Evolutionary conservation across 306 rosid species (phyloP).

Genomic region (Begonia peltatifolia): DNA sequence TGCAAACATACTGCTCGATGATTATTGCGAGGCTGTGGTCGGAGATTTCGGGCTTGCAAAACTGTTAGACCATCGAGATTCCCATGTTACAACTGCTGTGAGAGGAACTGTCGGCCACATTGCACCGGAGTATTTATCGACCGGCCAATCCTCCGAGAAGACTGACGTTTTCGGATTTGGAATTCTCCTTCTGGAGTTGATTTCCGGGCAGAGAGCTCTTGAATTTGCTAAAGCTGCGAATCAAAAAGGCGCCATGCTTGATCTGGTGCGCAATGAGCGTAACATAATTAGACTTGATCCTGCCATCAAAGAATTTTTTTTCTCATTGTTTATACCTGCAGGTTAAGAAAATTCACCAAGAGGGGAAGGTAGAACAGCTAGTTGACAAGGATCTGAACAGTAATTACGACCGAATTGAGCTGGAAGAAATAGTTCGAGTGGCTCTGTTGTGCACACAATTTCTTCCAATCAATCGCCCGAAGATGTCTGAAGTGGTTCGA

Average conservation of each 20-base stretch:
- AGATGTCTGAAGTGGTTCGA: constrained; percentile 91
- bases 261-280: constrained; percentile 45
- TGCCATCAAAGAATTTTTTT: background rate
- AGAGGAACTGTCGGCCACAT: constrained; percentile 98
- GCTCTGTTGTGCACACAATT: constrained; percentile 82
- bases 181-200: constrained; percentile 77
- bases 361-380: constrained; percentile 65
- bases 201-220: constrained; percentile 82
- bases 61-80: constrained; percentile 75
- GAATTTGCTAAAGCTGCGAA: constrained; percentile 83
- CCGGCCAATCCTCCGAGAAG: constrained; percentile 97
- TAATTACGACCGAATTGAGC: constrained; percentile 62
- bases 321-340: constrained; percentile 12
- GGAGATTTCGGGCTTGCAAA: constrained; percentile 98
- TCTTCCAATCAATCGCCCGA: constrained; percentile 72
- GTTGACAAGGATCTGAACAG: constrained; percentile 67
- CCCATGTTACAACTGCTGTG: constrained; percentile 93
- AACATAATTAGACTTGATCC: background rate
- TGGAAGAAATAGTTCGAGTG: constrained; percentile 81
- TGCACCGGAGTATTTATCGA: constrained; percentile 95
- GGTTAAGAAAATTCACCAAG: constrained; percentile 85
- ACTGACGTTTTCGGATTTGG: constrained; percentile 98
- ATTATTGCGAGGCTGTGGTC: constrained; percentile 80
- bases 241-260: constrained; percentile 94
- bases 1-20: constrained; percentile 88